These are phyloP conservation scores for Suzukiozyma palmioleophila DNA, from an alignment of 1,139 yeast genomes.

Conservation along the genomic window DNA sequence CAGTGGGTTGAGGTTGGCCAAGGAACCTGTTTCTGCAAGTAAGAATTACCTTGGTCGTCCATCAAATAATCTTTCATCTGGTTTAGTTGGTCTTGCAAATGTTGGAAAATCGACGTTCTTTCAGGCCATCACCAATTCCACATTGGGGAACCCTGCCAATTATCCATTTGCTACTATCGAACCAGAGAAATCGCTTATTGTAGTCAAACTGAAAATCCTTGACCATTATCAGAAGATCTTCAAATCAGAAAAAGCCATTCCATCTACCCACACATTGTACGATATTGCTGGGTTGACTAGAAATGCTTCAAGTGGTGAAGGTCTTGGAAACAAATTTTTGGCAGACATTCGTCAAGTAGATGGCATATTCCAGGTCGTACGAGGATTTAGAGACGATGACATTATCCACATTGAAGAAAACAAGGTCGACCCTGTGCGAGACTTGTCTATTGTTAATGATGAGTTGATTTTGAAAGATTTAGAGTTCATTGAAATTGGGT, in stretches of 20 bases:
- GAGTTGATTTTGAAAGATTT: conserved; percentile 70
- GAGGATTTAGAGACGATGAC: conserved; percentile 66
- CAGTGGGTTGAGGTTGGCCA: background rate
- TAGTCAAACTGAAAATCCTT: conserved; percentile 52
- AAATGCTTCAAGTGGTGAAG: conserved; percentile 74
- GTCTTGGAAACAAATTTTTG: conserved; percentile 70
- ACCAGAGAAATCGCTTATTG: conserved; percentile 62
- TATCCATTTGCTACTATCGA: conserved; percentile 79
- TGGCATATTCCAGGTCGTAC: conserved; percentile 66
- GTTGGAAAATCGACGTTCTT: conserved; percentile 70
- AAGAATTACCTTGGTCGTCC: conserved; percentile 42
- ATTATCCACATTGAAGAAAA: conserved; percentile 65
- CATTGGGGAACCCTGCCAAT: conserved; percentile 71
- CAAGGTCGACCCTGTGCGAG: conserved; percentile 64
- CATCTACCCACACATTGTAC: conserved; percentile 55
- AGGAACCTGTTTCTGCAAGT: background rate
- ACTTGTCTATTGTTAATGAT: conserved; percentile 63
- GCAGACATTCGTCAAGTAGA: conserved; percentile 71
- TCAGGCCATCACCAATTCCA: conserved; percentile 67
- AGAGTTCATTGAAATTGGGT: conserved; percentile 56
- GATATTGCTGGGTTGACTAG: conserved; percentile 76
- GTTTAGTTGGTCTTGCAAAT: conserved; percentile 71
- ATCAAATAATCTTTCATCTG: conserved; percentile 50
- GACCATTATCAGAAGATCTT: conserved; percentile 42
- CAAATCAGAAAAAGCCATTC: conserved; percentile 47